These are phyloP conservation scores for Apiospora sp. DNA, from an alignment of 2,329 filamentous ascomycete species.

Conservation along the genomic window DNA sequence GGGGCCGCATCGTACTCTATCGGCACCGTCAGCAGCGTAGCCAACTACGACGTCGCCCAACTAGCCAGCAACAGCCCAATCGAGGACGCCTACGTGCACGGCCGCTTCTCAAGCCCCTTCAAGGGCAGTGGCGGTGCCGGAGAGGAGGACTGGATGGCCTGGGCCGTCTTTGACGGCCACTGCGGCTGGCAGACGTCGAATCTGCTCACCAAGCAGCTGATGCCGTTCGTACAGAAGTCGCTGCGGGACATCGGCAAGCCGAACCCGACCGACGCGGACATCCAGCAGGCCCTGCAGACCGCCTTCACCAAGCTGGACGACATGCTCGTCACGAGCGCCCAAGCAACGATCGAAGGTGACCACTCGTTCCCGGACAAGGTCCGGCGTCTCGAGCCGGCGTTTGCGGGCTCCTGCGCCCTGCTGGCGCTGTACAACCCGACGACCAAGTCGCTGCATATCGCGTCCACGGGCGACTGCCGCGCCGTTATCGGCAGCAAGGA, in stretches of 20 bases:
- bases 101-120: conserved; percentile 40
- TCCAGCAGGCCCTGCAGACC: conserved; percentile 46
- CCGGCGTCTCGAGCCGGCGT: conserved; percentile 39
- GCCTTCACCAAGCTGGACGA: conserved; percentile 50
- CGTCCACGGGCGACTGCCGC: conserved; percentile 71
- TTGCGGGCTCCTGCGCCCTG: conserved; percentile 69
- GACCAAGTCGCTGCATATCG: conserved; percentile 61
- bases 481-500: conserved; percentile 66
- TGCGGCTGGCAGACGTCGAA: conserved; percentile 46
- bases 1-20: conserved; percentile 34
- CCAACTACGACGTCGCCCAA: conserved; percentile 43
- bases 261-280: conserved; percentile 34
- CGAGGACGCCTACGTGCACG: conserved; percentile 45
- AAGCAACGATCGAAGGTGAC: conserved; percentile 36
- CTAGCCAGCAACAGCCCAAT: conserved; percentile 44
- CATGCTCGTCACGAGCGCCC: conserved; percentile 38
- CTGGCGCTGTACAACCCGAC: conserved; percentile 65
- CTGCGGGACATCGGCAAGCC: conserved; percentile 33
- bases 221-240: conserved; percentile 41
- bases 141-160: conserved; percentile 41
- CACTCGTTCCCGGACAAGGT: conserved; percentile 40
- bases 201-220: conserved; percentile 40
- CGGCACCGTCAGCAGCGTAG: conserved; percentile 31
- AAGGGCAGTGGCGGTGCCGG: conserved; percentile 23
- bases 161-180: conserved; percentile 47